Evolutionary conservation across 75 land plant species (phyloP).

Genomic region (Pinus tabuliformis): DNA sequence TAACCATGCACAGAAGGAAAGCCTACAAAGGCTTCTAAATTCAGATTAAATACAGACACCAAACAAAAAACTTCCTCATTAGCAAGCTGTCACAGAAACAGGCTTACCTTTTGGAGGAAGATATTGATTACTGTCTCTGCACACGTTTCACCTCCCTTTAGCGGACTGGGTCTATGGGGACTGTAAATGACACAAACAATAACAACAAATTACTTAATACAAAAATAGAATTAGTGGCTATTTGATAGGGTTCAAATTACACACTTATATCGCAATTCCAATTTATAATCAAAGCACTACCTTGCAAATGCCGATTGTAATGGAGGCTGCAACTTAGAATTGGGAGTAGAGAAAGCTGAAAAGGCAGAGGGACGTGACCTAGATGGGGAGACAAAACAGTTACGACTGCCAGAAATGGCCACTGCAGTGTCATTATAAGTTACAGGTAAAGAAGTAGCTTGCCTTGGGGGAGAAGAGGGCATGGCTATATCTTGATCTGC

Average conservation of each 20-base stretch:
- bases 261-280: too few relatives aligned
- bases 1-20: too few relatives aligned
- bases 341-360: slow-evolving; percentile 36
- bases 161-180: slow-evolving; percentile 76
- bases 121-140: slow-evolving; percentile 83
- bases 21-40: too few relatives aligned
- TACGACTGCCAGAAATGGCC: slow-evolving; percentile 38
- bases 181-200: slow-evolving; percentile 31
- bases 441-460: too few relatives aligned
- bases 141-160: slow-evolving; percentile 86
- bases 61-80: too few relatives aligned
- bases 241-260: neutral
- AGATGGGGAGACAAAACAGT: slow-evolving; percentile 65
- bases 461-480: slow-evolving; percentile 25
- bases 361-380: slow-evolving; percentile 46
- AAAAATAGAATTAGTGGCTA: neutral
- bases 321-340: slow-evolving; percentile 47
- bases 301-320: slow-evolving; percentile 94
- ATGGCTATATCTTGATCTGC: slow-evolving; percentile 49
- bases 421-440: slow-evolving; percentile 28
- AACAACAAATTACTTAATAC: neutral
- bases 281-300: slow-evolving; percentile 23
- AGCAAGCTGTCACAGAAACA: too few relatives aligned
- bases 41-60: too few relatives aligned
- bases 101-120: slow-evolving; percentile 78